These are phyloP conservation scores for Alternaria brassicicola DNA, from an alignment of 2,329 filamentous ascomycete genomes.

Conservation along the genomic window DNA sequence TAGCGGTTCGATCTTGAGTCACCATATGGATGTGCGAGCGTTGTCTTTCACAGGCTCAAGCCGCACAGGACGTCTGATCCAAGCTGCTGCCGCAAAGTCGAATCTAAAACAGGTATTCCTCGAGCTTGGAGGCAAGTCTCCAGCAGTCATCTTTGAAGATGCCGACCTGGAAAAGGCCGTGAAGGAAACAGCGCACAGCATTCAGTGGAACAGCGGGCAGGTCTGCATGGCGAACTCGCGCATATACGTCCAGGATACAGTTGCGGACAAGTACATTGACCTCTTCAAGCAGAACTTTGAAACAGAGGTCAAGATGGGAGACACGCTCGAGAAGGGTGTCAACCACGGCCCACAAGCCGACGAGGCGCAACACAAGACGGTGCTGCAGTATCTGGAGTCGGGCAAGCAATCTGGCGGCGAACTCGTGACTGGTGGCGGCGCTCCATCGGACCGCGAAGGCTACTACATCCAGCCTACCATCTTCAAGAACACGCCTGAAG, in stretches of 20 bases:
- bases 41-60: constrained; percentile 84
- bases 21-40: constrained; percentile 81
- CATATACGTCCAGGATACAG: constrained; percentile 61
- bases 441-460: constrained; percentile 39
- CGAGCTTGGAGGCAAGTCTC: constrained; percentile 87
- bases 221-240: constrained; percentile 65
- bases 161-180: constrained; percentile 79
- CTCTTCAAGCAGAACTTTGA: constrained; percentile 48
- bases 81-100: constrained; percentile 70
- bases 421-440: constrained; percentile 39
- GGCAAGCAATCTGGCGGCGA: constrained; percentile 70
- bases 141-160: constrained; percentile 80
- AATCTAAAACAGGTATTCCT: constrained; percentile 87
- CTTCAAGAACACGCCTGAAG: constrained; percentile 75
- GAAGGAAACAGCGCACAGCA: constrained; percentile 55
- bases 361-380: constrained; percentile 57
- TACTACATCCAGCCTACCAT: constrained; percentile 72
- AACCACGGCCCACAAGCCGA: constrained; percentile 64
- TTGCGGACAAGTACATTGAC: constrained; percentile 55
- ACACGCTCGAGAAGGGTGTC: constrained; percentile 74
- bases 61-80: constrained; percentile 86
- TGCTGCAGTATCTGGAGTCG: constrained; percentile 54
- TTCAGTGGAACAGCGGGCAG: constrained; percentile 64
- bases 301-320: constrained; percentile 50
- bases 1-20: constrained; percentile 77